Evolutionary conservation across 768 basidiomycete genomes (phyloP).

Genomic region (Lanmaoa rubissima): DNA sequence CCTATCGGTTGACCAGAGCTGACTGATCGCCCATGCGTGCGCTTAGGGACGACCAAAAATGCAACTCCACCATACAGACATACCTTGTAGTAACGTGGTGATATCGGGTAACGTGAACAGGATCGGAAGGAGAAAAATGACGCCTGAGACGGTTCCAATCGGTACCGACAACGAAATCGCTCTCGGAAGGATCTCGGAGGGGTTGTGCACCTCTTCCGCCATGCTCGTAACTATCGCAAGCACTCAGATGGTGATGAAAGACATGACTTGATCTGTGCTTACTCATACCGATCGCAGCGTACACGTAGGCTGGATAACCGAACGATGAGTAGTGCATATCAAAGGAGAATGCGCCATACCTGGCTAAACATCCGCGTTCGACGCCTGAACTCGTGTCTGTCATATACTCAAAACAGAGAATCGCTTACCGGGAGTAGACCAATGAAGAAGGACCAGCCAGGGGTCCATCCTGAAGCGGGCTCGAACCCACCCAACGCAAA

Average conservation of each 20-base stretch:
- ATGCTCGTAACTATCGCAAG: constrained; percentile 51
- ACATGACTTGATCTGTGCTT: constrained; percentile 6
- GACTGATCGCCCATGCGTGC: constrained; percentile 32
- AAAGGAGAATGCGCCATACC: constrained; percentile 16
- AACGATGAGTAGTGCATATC: not conserved
- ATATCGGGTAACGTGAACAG: constrained; percentile 65
- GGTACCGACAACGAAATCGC: constrained; percentile 56
- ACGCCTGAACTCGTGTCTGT: not conserved
- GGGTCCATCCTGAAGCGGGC: constrained; percentile 64
- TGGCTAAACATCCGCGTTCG: constrained; percentile 19
- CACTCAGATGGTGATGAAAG: not conserved
- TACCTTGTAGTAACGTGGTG: constrained; percentile 49
- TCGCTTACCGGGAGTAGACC: constrained; percentile 53
- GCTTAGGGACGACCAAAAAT: constrained; percentile 2
- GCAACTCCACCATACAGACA: constrained; percentile 1
- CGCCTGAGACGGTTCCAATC: constrained; percentile 48
- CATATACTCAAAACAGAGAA: not conserved
- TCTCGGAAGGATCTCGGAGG: constrained; percentile 50
- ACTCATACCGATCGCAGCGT: constrained; percentile 64
- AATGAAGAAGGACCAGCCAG: constrained; percentile 69
- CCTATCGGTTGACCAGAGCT: constrained; percentile 63
- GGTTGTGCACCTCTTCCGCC: constrained; percentile 66
- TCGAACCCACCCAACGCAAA: constrained; percentile 62
- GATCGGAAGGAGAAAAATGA: constrained; percentile 60
- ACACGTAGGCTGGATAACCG: constrained; percentile 48